Evolutionary conservation across 23 red algal genomes (phyloP), one percentile per base, ranked within the genome.

Genomic region (Gracilaria vermiculophylla): DNA sequence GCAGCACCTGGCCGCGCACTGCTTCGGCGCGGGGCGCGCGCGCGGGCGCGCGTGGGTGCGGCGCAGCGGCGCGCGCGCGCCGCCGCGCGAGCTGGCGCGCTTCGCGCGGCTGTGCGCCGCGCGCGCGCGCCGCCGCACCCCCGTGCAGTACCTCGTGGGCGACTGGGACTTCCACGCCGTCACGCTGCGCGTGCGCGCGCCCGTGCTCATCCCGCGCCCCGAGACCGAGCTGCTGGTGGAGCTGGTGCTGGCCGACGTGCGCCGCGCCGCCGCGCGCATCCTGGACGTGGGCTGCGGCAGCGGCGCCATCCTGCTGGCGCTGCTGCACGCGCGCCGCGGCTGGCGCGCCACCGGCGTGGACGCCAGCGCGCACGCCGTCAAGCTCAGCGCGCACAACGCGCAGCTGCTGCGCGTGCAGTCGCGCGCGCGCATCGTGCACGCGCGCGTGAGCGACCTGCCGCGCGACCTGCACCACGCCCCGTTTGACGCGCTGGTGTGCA

Each of bases 191-290:
- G 25, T 99, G 27, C 77, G 78, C 20, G 14, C 83, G 32, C 97
- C 97, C 17, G 90, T 99, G 33, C 79, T 99, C 17, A 94, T 99
- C 41, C 93, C 93, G 77, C 93, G 97, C 40, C 97, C 97, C 3
- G 93, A 95, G 79, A 95, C 97, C 3, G 97, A 99, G 80, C 77
- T 94, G 37, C 82, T 99, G 0, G 97, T 99, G 13, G 92, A 95
- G 34, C 49, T 58, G 15, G 81, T 94, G 14, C 70, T 99, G 16
- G 9, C 29, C 54, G 57, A 56, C 17, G 13, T 40, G 36, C 42
- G 54, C 37, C 40, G 23, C 14, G 52, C 69, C 19, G 17, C 32
- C 16, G 62, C 27, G 14, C 39, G 42, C 23, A 21, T 96, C 9
- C 61, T 99, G 53, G 97, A 99, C 58, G 85, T 95, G 28, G 97